A percentile compares a stretch with the other conserved stretches of the same genome.
Evolutionary conservation across 768 basidiomycete species (phyloP).

Genomic region (Suillus subluteus): DNA sequence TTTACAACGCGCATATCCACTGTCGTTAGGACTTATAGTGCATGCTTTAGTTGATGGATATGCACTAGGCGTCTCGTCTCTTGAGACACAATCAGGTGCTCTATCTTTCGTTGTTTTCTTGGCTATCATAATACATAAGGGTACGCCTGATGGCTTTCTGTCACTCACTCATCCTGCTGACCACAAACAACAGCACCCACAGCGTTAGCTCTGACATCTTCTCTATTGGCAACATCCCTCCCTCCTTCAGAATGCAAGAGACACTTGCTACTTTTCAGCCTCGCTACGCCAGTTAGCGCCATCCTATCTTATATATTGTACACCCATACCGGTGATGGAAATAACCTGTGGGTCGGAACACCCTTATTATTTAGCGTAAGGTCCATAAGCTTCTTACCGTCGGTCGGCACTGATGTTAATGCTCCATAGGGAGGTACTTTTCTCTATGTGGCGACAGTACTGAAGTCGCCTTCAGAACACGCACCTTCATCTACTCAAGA

Average conservation of each 20-base stretch:
- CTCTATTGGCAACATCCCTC: conserved; percentile 78
- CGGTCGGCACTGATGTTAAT: neutral
- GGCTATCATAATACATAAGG: conserved; percentile 92
- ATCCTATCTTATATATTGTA: conserved; percentile 75
- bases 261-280: conserved; percentile 77
- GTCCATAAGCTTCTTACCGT: conserved; percentile 13
- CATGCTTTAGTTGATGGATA: conserved; percentile 94
- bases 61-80: conserved; percentile 81
- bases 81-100: conserved; percentile 44
- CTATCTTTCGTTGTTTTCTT: conserved; percentile 87
- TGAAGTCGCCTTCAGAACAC: conserved; percentile 73
- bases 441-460: conserved; percentile 89
- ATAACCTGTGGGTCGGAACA: conserved; percentile 65
- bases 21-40: conserved; percentile 84
- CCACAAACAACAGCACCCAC: conserved; percentile 71
- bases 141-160: conserved; percentile 34
- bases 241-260: conserved; percentile 69
- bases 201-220: conserved; percentile 84
- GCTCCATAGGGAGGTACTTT: conserved; percentile 82
- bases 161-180: neutral
- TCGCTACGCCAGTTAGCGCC: conserved; percentile 84
- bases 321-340: conserved; percentile 44
- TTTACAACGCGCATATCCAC: conserved; percentile 57
- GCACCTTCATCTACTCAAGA: conserved; percentile 31
- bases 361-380: conserved; percentile 85